Evolutionary conservation across 257 asterid species (phyloP).

Genomic region (Scutellaria minor): DNA sequence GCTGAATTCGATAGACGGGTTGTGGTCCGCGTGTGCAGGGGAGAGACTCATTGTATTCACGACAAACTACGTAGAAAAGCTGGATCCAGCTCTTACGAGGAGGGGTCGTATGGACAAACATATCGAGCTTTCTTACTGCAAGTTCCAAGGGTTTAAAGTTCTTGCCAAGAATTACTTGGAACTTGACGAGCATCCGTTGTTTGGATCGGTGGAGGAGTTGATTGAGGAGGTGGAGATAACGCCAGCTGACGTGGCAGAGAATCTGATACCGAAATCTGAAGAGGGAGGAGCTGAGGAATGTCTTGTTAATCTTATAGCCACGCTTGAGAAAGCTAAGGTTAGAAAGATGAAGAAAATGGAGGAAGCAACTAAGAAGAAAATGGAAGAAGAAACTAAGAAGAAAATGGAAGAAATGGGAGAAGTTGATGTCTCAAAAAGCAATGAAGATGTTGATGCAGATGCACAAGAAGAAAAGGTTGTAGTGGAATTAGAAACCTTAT

Average conservation of each 20-base stretch:
- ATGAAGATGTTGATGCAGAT: too few relatives aligned
- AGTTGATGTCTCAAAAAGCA: too few relatives aligned
- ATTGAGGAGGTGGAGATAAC: slow-evolving; percentile 40
- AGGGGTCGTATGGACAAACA: slow-evolving; percentile 48
- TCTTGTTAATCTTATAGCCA: slow-evolving; percentile 36
- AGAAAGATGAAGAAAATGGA: not conserved
- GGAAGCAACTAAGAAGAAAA: too few relatives aligned
- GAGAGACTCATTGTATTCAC: slow-evolving; percentile 48
- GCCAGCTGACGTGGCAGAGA: slow-evolving; percentile 50
- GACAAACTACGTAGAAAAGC: slow-evolving; percentile 42
- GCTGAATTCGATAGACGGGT: slow-evolving; percentile 44
- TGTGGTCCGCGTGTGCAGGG: slow-evolving; percentile 49
- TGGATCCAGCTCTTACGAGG: slow-evolving; percentile 48
- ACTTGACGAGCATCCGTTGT: slow-evolving; percentile 39
- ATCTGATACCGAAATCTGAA: slow-evolving; percentile 45
- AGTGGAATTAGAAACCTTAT: too few relatives aligned
- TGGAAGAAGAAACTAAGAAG: too few relatives aligned
- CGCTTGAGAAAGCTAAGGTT: slow-evolving; percentile 33
- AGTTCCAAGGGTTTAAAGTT: slow-evolving; percentile 43
- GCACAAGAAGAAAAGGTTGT: too few relatives aligned
- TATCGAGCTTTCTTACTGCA: slow-evolving; percentile 47
- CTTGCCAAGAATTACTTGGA: slow-evolving; percentile 47
- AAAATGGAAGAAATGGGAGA: too few relatives aligned
- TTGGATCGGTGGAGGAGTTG: slow-evolving; percentile 36
- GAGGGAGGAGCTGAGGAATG: slow-evolving; percentile 38